Evolutionary conservation across 768 basidiomycete species (phyloP), one percentile per base, ranked within the genome.

Genomic region (Collybiopsis confluens): DNA sequence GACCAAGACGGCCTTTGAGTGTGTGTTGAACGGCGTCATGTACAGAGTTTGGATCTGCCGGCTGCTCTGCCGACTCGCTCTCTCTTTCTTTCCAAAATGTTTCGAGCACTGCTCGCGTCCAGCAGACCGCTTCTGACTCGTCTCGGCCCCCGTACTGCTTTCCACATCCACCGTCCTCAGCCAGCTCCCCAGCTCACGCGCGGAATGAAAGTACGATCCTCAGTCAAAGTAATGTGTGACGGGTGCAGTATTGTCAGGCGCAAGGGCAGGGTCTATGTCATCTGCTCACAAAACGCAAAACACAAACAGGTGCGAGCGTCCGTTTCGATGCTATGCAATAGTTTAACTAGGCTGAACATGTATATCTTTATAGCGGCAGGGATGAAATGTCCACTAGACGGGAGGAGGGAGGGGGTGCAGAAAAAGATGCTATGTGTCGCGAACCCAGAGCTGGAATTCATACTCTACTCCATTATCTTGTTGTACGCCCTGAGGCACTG

Each of bases 181-280:
- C 57, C 63, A 45, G 24, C 57, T 23, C 75, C 76, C 9, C 57
- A 67, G 6, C 65, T 81, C 20, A 67, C 77, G n/a, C 73, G 89
- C 61, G 92, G 93, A 44, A 95, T 97, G 90, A 99, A 99, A 76
- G 94, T 98, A 55, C 84, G 96, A 58, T 88, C 91, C 21, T 92
- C 92, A 3, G 91, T 98, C 61, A 97, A 95, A 74, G 72, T 83
- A 50, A 90, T 96, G 83, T 99, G 96, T 69, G 92, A 94, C 57
- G 92, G 93, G 11, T 99, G 96, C 72, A 84, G 76, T 59, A 73
- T 96, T 45, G 96, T 98, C 33, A 81, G 79, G 69, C 75, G 95
- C 62, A 93, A 97, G 68, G 94, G 94, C 42, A 83, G 88, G 62
- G 81, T 98, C 33, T 97, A 95, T 70, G 85, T 98, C 41, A 81